These are phyloP conservation scores for Aspergillus sp. DNA, from an alignment of 2,329 filamentous ascomycete species.

Conservation along the genomic window DNA sequence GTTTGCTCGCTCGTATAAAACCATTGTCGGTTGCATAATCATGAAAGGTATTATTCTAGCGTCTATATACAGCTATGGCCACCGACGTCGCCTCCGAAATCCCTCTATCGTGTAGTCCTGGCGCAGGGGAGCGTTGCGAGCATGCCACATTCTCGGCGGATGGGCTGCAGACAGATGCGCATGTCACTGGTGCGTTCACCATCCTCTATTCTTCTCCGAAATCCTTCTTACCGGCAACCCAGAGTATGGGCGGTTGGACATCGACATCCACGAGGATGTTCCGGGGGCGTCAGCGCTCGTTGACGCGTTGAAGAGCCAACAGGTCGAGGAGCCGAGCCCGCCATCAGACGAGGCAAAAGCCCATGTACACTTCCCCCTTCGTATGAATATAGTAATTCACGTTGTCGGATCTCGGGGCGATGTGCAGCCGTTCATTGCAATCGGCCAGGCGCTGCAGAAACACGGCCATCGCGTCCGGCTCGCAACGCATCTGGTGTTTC, in stretches of 20 bases:
- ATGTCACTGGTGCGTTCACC: not conserved
- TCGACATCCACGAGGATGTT: not conserved
- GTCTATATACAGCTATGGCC: not conserved
- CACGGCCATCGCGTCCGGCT: slow-evolving; percentile 1
- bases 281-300: not conserved
- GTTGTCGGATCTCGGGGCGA: not conserved
- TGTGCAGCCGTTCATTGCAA: not conserved
- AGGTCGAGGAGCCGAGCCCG: not conserved
- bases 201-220: not conserved
- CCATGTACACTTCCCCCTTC: not conserved
- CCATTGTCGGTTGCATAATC: too few relatives aligned
- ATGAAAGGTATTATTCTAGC: not conserved
- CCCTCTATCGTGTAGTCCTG: not conserved
- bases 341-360: not conserved
- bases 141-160: not conserved
- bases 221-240: not conserved
- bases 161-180: not conserved
- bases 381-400: not conserved
- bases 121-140: not conserved
- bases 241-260: not conserved
- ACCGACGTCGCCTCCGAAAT: not conserved
- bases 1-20: too few relatives aligned
- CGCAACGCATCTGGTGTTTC: not conserved
- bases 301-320: not conserved
- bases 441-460: not conserved